Base-by-base conservation (phyloP, 306 rosid species). In the Lotus japonicus region DNA sequence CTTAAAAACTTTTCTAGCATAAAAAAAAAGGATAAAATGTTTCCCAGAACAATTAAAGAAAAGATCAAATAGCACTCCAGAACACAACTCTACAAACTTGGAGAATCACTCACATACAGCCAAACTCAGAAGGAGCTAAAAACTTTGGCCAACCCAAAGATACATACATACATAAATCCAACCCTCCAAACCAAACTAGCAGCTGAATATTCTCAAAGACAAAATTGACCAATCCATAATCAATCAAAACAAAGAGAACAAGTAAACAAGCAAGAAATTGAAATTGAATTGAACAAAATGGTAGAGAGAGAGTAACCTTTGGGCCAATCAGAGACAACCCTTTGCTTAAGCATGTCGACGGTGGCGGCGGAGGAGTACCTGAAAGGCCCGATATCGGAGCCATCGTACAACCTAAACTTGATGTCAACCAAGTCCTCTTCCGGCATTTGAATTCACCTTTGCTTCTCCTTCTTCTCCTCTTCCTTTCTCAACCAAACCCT, bases 271-370 rank as follows among this genome's bases (percentile, higher is more conserved):
- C 9, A 43, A 18, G 18, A 18, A 41, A 52, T 7, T 12, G 42
- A 62, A 72, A 26, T 39, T 4, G 4, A 39, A 6, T 14, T 6
- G 6, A 33, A 11, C 4, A 39, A 0, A 49, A 21, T n/a, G 13
- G 41, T 19, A 23, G 35, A 51, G 54, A 66, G 11, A 39, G 16
- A 72, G 1, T 11, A 7, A 92, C 98, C 96, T 92, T 81, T 89
- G 55, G 98, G 98, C 96, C 96, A 92, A 72, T 92, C 96, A 15
- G 98, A 84, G 28, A 92, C 89, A 31, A 92, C 72, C 76, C 96
- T 85, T 81, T 92, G 95, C 87, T 92, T 92, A 10, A 92, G 96
- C 86, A 78, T 78, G 76, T 89, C 98, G 21, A 92, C 87, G 1
- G 98, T 92, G 7, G 95, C 85, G 6, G 98, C 78, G 21, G 96